Conservation (phyloP, 2,329 filamentous ascomycete species). For the Nannizzia gypsea region DNA sequence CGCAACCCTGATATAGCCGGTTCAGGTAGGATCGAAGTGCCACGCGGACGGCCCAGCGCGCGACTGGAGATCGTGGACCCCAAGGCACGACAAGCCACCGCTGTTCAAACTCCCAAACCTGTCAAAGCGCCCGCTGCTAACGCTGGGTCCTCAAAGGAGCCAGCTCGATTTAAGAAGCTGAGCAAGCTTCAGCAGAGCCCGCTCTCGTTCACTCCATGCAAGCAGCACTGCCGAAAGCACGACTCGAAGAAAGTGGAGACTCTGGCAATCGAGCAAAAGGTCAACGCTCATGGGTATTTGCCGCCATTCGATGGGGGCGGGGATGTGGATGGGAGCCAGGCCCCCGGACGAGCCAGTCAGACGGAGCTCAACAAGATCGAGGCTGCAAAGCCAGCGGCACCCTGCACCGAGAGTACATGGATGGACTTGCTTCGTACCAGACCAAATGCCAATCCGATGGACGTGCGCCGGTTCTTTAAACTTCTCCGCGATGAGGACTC, state of each 20-base stretch:
- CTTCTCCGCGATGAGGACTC: constrained; percentile 18
- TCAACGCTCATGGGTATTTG: constrained; percentile 23
- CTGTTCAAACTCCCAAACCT: not conserved
- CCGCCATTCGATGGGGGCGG: constrained; percentile 22
- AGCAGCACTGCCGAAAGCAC: constrained; percentile 15
- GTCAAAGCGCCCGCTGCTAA: not conserved
- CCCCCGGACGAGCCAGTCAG: not conserved
- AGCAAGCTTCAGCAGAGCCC: constrained; percentile 7
- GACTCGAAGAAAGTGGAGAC: constrained; percentile 20
- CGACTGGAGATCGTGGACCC: not conserved
- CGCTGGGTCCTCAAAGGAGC: not conserved
- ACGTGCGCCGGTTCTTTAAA: constrained; percentile 19
- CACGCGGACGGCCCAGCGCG: not conserved
- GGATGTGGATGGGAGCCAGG: constrained; percentile 9
- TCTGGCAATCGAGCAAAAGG: constrained; percentile 20
- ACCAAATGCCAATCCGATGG: constrained; percentile 13
- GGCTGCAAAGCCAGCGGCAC: not conserved
- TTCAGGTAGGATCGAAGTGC: not conserved
- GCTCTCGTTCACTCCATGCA: constrained; percentile 18
- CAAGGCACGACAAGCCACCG: not conserved
- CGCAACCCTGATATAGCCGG: not conserved
- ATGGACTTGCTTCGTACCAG: constrained; percentile 9
- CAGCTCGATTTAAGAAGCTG: not conserved
- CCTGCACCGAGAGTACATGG: not conserved
- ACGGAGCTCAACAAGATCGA: not conserved